Evolutionary conservation across 768 basidiomycete species (phyloP).

Genomic region (Glaciozyma martinii): DNA sequence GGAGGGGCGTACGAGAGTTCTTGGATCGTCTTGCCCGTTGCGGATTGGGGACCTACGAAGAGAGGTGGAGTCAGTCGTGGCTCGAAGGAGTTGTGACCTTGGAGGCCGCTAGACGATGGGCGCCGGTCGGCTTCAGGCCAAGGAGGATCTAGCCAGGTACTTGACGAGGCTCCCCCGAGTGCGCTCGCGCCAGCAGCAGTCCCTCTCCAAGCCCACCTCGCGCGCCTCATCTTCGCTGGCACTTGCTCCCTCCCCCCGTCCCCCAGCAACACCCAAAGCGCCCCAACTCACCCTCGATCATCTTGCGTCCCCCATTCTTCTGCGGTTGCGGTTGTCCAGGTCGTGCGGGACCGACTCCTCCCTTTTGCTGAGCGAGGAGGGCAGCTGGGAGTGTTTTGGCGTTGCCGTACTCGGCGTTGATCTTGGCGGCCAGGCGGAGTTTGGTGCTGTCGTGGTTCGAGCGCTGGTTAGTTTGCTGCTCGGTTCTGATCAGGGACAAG

Average conservation of each 20-base stretch:
- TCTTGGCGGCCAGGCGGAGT: constrained; percentile 64
- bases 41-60: constrained; percentile 22
- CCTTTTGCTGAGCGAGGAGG: constrained; percentile 67
- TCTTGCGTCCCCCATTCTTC: constrained; percentile 10
- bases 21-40: constrained; percentile 24
- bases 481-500: neutral
- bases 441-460: constrained; percentile 14
- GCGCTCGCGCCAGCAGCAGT: no score
- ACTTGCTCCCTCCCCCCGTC: neutral
- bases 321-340: constrained; percentile 40
- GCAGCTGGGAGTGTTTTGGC: constrained; percentile 74
- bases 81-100: constrained; percentile 39
- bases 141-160: no score
- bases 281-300: constrained; percentile 30
- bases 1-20: constrained; percentile 3
- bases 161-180: no score
- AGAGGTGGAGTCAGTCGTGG: constrained; percentile 32
- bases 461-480: no score
- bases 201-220: no score
- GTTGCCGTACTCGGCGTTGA: constrained; percentile 80
- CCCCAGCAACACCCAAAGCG: neutral
- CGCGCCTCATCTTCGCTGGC: no score
- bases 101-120: no score
- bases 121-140: no score
- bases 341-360: constrained; percentile 63